phyloP scores from a whole-genome alignment of 106 monocot genomes.

The Dendrobium officinale region DNA sequence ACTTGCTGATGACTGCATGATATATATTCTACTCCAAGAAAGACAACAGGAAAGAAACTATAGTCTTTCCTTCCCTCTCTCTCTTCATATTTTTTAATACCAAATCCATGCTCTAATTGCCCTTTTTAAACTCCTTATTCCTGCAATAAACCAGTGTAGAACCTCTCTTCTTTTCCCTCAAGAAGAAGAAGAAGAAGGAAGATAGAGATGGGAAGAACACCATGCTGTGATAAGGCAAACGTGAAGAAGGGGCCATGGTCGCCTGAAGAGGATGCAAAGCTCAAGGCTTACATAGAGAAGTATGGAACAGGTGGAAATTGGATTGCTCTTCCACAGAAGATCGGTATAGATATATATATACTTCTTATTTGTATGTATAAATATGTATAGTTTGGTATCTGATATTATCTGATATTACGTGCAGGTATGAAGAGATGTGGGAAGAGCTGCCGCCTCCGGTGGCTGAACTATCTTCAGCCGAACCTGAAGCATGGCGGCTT shows the following conservation, averaged over 20 bases:
- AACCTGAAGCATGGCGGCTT: conserved; percentile 66
- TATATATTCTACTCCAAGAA: conserved; percentile 2
- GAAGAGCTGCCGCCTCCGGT: conserved; percentile 90
- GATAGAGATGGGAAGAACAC: conserved; percentile 45
- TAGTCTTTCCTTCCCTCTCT: background rate
- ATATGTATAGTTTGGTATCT: background rate
- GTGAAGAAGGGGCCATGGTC: conserved; percentile 98
- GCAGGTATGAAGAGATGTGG: conserved; percentile 83
- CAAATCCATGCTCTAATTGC: background rate
- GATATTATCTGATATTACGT: background rate
- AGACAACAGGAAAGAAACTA: conserved; percentile 4
- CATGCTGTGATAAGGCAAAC: conserved; percentile 90
- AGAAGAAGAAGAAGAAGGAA: conserved; percentile 5
- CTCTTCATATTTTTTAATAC: background rate
- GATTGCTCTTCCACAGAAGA: conserved; percentile 92
- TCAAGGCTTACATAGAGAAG: conserved; percentile 83
- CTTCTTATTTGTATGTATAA: background rate
- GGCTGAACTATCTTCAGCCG: conserved; percentile 96
- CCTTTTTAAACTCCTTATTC: conserved; percentile 1
- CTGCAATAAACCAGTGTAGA: background rate
- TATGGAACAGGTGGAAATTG: conserved; percentile 98
- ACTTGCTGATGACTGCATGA: conserved; percentile 6
- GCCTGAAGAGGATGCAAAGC: conserved; percentile 79
- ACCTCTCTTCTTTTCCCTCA: background rate
- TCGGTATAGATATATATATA: conserved; percentile 34